phyloP scores from a whole-genome alignment of 176 grass and related monocot species.

The Hordeum marinum region DNA sequence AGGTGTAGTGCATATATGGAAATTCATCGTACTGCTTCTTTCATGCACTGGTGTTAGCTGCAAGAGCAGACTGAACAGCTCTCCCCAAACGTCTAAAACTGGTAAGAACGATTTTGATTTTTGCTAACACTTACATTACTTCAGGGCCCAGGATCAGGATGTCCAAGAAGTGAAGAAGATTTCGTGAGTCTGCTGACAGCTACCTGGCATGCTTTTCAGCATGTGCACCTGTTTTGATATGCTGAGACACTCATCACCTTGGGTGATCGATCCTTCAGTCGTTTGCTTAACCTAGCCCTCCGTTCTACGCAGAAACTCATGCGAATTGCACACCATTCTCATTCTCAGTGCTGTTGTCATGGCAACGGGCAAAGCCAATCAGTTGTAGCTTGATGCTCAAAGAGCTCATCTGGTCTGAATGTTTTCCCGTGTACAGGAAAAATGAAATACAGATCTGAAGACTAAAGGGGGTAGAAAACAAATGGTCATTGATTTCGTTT shows the following conservation, averaged over 20 bases:
- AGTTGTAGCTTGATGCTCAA: slow-evolving; percentile 11
- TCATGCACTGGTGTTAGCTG: slow-evolving; percentile 6
- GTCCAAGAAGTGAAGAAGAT: slow-evolving; percentile 28
- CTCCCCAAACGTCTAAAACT: neutral
- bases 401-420: slow-evolving; percentile 24
- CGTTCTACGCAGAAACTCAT: slow-evolving; percentile 10
- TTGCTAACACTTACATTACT: slow-evolving; percentile 13
- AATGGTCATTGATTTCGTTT: neutral
- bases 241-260: slow-evolving; percentile 11
- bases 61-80: neutral
- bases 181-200: slow-evolving; percentile 32
- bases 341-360: neutral
- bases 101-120: neutral
- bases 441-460: slow-evolving; percentile 1
- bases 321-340: slow-evolving; percentile 17
- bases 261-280: slow-evolving; percentile 16
- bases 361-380: slow-evolving; percentile 14
- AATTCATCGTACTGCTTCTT: neutral
- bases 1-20: neutral
- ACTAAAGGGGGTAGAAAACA: neutral
- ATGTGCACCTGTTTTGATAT: slow-evolving; percentile 8
- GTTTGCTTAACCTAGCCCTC: neutral
- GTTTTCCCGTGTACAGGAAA: slow-evolving; percentile 45
- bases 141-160: slow-evolving; percentile 41
- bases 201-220: slow-evolving; percentile 28